Base-by-base conservation (phyloP, 768 basidiomycete genomes). In the Panus rudis region DNA sequence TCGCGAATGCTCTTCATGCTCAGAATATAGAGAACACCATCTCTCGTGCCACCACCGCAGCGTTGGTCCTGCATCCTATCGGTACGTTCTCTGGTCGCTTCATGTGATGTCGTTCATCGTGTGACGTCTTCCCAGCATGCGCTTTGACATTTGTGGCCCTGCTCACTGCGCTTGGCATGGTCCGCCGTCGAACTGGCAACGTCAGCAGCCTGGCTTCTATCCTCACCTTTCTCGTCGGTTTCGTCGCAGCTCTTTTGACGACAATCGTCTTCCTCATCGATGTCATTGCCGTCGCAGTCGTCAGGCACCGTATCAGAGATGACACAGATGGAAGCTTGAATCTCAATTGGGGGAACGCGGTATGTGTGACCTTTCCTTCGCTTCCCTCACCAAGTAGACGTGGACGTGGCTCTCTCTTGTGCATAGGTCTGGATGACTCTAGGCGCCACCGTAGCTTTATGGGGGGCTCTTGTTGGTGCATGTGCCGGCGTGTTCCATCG, bases 251-350 rank as follows among this genome's bases (percentile, higher is more conserved):
- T 37, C 37, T 73, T 38, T 52, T 73, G 39, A 65, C 76, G 24
- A 74, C 74, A 17, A 54, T 73, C 48, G 64, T 69, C 46, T 77
- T 79, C 61, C 60, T 77, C 49, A 63, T 79, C 54, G 76, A 79
- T 59, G 61, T 74, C 43, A 67, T 72, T 48, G 57, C 75, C 46
- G 68, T 76, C 52, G 69, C 67, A 14, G 56, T 72, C 45, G 63
- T 71, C 30, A 67, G 67, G 48, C 55, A 64, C 46, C 65, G 62
- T 40, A 60, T 78, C 33, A 57, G 63, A 42, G 56, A 71, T 41
- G 64, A 67, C 40, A 63, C 71, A 17, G 61, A 69, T 48, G 68
- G 65, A 39, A 49, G 43, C 27, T 56, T 78, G 25, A 57, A 52
- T 19, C 61, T 75, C n/a, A 59, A 46, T 17, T 75, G 68, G 65